phyloP scores from a whole-genome alignment of 169 alveolate genomes.

The Plasmodium inui region DNA sequence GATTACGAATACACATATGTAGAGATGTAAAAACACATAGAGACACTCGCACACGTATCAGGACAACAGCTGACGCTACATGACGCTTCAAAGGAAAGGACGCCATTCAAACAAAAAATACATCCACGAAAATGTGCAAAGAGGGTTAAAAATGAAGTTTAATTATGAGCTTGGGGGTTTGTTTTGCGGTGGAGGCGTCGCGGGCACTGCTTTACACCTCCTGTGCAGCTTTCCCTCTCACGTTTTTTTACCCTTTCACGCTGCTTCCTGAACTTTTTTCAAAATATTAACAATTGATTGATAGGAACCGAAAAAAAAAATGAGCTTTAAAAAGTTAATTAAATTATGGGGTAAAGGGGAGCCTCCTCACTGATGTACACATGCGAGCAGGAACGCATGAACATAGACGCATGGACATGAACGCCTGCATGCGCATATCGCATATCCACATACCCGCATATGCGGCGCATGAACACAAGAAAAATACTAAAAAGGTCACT shows the following conservation, averaged over 20 bases:
- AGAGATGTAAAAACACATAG: background rate
- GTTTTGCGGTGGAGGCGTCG: background rate
- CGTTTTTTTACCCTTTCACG: background rate
- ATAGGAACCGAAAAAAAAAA: slow-evolving; percentile 23
- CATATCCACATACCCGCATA: background rate
- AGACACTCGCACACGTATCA: background rate
- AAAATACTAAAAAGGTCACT: slow-evolving; percentile 42
- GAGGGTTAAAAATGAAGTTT: background rate
- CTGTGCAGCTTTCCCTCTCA: background rate
- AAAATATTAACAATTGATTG: background rate
- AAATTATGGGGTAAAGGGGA: background rate
- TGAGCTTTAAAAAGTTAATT: slow-evolving; percentile 1
- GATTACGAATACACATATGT: background rate
- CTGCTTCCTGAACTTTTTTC: background rate
- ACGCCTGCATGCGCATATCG: background rate
- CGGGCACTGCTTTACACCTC: background rate
- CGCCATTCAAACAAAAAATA: background rate
- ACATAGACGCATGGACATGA: slow-evolving; percentile 21
- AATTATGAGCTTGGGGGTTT: background rate
- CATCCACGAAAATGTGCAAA: background rate
- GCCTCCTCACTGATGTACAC: background rate
- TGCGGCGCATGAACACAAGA: background rate
- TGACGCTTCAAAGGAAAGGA: background rate
- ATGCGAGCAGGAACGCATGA: background rate
- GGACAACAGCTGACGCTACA: background rate